Evolutionary conservation across 345 rosid genomes (phyloP), one percentile per base, ranked within the genome.

Genomic region (Cardamine chenopodiifolia): DNA sequence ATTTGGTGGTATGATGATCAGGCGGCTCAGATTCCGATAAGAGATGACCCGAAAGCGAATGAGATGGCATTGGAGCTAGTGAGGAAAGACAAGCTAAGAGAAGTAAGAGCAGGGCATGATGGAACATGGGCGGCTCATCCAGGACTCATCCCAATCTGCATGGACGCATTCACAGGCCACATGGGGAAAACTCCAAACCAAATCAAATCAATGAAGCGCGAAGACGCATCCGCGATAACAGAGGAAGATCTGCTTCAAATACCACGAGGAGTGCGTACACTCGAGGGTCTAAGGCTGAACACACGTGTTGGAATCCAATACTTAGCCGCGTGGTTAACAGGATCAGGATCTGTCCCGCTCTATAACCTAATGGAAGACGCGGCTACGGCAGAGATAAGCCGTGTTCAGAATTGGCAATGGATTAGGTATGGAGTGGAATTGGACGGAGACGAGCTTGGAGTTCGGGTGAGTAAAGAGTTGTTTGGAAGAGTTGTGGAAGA

Each of bases 81-180:
- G 48, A 83, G 79, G 81, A 92, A 92, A 79, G 98, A 92, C 83
- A 95, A 95, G 82, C 83, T 81, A n/a, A 81, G 98, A 74, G 98
- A 95, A 70, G 97, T 81, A 15, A 85, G 54, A 71, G 98, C 97
- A 49, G 98, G 97, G 5, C 97, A 92, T 42, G 98, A 95, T 73
- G 99, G 99, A 40, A 92, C 97, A 20, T 92, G 97, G 99, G 99
- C 98, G 6, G 98, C 99, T 28, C 98, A 92, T 72, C 98, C 98
- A 2, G 97, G 99, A 37, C 88, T 90, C 4, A 89, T 92, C 82
- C 87, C 89, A 37, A 82, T 74, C 15, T 92, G 94, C 76, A 74
- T 82, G 82, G 93, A 95, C 32, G 82, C 83, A 55, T 90, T 95
- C 86, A 82, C 77, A 54, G 80, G 75, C 62, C 83, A 80, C 80